phyloP scores from a whole-genome alignment of 176 grass and related monocot species.

The Panicum miliaceum region DNA sequence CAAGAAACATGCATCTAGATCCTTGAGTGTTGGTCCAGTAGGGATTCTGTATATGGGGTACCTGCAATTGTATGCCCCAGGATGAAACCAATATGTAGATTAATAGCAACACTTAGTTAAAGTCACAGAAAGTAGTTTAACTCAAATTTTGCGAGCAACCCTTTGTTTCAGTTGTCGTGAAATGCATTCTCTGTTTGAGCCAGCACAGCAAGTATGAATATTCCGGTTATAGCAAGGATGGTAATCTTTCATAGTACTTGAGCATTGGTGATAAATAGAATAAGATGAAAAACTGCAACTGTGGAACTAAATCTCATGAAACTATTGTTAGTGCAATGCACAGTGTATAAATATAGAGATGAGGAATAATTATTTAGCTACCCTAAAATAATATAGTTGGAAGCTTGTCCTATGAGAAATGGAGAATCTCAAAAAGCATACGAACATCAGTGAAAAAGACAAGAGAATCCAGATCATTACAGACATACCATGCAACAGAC shows the following conservation, averaged over 20 bases:
- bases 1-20: constrained; percentile 92
- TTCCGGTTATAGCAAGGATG: neutral
- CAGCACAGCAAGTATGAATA: neutral
- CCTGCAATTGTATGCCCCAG: constrained; percentile 61
- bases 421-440: neutral
- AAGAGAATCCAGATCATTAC: constrained; percentile 7
- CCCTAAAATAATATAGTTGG: neutral
- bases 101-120: constrained; percentile 2
- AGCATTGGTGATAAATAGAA: neutral
- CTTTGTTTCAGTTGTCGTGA: constrained; percentile 3
- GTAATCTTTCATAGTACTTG: neutral
- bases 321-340: neutral
- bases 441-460: neutral
- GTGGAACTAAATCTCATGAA: neutral
- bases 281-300: neutral
- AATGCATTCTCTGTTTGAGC: constrained; percentile 8
- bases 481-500: constrained; percentile 90
- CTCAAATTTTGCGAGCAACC: constrained; percentile 26
- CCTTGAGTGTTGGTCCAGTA: constrained; percentile 89
- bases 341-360: neutral
- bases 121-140: constrained; percentile 1
- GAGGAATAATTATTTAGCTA: neutral
- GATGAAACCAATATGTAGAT: constrained; percentile 41
- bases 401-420: constrained; percentile 1
- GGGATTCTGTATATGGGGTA: constrained; percentile 98